phyloP scores from a whole-genome alignment of 306 rosid species.

The Parietaria judaica region DNA sequence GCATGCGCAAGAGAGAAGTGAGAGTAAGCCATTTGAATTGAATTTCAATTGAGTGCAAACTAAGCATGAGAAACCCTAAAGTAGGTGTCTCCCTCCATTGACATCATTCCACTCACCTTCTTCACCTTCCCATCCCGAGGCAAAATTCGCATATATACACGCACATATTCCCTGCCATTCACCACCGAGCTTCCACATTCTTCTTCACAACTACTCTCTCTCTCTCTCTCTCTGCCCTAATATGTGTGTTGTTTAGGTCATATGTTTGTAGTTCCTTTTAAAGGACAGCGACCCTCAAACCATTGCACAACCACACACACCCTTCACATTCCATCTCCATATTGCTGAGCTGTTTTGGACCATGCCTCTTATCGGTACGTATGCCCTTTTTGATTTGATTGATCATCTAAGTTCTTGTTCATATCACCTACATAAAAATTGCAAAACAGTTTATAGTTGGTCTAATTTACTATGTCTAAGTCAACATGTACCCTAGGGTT shows the following conservation, averaged over 20 bases:
- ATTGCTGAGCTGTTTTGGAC: slow-evolving; percentile 3
- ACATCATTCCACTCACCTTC: slow-evolving; percentile 99
- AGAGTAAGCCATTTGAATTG: neutral
- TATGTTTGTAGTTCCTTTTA: neutral
- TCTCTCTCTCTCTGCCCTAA: neutral
- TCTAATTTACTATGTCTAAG: neutral
- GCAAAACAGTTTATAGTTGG: neutral
- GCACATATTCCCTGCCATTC: neutral
- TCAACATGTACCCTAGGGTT: neutral
- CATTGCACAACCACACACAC: neutral
- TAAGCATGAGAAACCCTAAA: slow-evolving; percentile 97
- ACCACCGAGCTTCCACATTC: neutral
- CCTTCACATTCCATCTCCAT: neutral
- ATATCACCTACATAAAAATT: neutral
- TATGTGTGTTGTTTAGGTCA: neutral
- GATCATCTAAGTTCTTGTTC: slow-evolving; percentile 4
- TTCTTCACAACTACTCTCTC: neutral
- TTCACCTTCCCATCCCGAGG: slow-evolving; percentile 77
- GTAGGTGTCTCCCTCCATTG: slow-evolving; percentile 68
- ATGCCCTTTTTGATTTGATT: slow-evolving; percentile 2
- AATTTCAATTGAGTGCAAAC: slow-evolving; percentile 74
- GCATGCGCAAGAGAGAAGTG: slow-evolving; percentile 55
- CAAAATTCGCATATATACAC: slow-evolving; percentile 21
- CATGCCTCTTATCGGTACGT: neutral
- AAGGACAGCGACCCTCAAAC: neutral